Percentiles rank a stretch among this genome's conserved stretches.
Conservation (phyloP, 176 grass and related monocot species). For the Neostapfia colusana region DNA sequence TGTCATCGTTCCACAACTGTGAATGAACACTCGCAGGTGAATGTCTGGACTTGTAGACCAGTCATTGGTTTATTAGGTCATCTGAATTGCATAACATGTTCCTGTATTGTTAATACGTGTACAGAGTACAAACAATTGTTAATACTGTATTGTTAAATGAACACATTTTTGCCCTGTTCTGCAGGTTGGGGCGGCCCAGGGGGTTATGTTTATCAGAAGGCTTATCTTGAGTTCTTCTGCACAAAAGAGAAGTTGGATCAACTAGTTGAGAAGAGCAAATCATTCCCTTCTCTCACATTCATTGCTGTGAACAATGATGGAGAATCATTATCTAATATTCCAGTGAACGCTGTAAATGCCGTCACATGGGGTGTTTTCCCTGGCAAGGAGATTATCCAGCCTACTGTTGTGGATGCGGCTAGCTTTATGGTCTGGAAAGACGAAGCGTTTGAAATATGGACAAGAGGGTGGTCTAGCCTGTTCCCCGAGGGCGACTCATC, state of each 20-base stretch:
- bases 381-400: slow-evolving; percentile 80
- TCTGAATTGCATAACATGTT: slow-evolving; percentile 1
- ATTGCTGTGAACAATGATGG: slow-evolving; percentile 75
- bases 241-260: slow-evolving; percentile 61
- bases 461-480: slow-evolving; percentile 58
- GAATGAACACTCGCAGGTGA: not conserved
- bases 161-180: slow-evolving; percentile 9
- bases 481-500: slow-evolving; percentile 69
- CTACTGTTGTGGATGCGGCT: slow-evolving; percentile 60
- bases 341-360: slow-evolving; percentile 60
- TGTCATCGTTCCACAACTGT: not conserved
- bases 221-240: slow-evolving; percentile 85
- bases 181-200: slow-evolving; percentile 79
- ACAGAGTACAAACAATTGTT: not conserved
- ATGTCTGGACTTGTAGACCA: not conserved
- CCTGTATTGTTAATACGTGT: not conserved
- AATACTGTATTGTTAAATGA: not conserved
- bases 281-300: slow-evolving; percentile 67
- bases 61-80: not conserved
- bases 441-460: slow-evolving; percentile 86
- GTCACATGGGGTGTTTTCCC: slow-evolving; percentile 90
- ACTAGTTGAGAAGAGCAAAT: slow-evolving; percentile 57
- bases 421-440: slow-evolving; percentile 95
- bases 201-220: slow-evolving; percentile 91
- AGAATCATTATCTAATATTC: slow-evolving; percentile 51